Evolutionary conservation across 768 basidiomycete species (phyloP).

Genomic region (Mycena epipterygia): DNA sequence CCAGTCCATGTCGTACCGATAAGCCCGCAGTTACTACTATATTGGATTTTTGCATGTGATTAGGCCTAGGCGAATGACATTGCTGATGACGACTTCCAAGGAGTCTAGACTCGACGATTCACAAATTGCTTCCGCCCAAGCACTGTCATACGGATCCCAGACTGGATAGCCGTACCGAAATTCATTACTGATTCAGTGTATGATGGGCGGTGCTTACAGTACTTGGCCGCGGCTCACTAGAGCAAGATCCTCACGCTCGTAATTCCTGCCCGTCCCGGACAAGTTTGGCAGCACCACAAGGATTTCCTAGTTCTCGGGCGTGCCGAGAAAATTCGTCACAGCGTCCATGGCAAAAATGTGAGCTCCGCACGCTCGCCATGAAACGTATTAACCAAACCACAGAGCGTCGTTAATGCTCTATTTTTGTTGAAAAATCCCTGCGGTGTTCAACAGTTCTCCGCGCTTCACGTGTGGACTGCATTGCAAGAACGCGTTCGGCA

Average conservation of each 20-base stretch:
- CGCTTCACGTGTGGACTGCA: slow-evolving; percentile 10
- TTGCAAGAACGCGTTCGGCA: slow-evolving; percentile 16
- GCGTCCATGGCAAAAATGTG: neutral
- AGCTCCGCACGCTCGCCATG: neutral
- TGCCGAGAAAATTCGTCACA: slow-evolving; percentile 15
- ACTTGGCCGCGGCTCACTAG: too few species aligned
- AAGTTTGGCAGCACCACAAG: too few species aligned
- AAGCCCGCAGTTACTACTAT: too few species aligned
- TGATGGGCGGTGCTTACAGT: too few species aligned
- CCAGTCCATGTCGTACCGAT: too few species aligned
- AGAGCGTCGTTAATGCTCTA: neutral
- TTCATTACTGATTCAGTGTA: neutral
- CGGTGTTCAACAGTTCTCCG: slow-evolving; percentile 17
- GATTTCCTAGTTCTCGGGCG: slow-evolving; percentile 23
- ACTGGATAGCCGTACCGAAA: too few species aligned
- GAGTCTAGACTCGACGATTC: too few species aligned
- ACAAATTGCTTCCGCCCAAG: too few species aligned
- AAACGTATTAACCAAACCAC: neutral
- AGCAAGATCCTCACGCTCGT: neutral
- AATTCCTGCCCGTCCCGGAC: neutral
- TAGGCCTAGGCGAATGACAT: too few species aligned
- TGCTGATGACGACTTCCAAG: too few species aligned
- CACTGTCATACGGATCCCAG: too few species aligned
- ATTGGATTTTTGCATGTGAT: too few species aligned
- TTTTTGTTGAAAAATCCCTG: neutral